Evolutionary conservation across 768 basidiomycete species (phyloP).

Genomic region (Trametes coccinea): DNA sequence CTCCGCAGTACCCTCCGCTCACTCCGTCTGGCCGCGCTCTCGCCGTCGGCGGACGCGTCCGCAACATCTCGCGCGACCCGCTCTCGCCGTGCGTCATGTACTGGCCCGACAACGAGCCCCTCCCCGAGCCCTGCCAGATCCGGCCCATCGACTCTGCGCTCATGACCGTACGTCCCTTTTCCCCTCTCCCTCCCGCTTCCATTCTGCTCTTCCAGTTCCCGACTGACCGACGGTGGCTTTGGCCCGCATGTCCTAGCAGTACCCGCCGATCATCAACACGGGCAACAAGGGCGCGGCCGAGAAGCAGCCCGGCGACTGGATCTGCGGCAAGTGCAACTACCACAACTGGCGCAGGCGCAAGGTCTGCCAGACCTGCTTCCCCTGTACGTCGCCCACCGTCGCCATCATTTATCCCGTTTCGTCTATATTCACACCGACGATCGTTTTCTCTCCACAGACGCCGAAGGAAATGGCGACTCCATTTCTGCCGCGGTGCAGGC

Average conservation of each 20-base stretch:
- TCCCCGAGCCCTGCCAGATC: constrained; percentile 78
- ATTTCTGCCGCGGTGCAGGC: constrained; percentile 84
- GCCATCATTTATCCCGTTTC: constrained; percentile 11
- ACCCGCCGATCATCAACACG: constrained; percentile 86
- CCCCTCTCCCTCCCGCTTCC: not conserved
- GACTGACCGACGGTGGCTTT: not conserved
- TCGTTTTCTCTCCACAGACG: constrained; percentile 47
- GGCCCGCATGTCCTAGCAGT: constrained; percentile 40
- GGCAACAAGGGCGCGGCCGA: constrained; percentile 88
- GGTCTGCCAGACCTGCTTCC: constrained; percentile 87
- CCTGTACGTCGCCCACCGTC: constrained; percentile 52
- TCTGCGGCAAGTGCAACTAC: constrained; percentile 84
- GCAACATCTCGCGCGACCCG: constrained; percentile 76
- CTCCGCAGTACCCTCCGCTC: constrained; percentile 66
- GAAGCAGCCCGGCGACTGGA: constrained; percentile 60
- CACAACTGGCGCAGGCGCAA: constrained; percentile 86
- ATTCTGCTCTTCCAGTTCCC: not conserved
- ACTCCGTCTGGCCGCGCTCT: constrained; percentile 84
- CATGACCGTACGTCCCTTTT: constrained; percentile 46
- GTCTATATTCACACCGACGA: constrained; percentile 1
- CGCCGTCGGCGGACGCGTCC: constrained; percentile 74
- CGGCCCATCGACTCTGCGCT: constrained; percentile 57
- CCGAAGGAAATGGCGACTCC: constrained; percentile 86
- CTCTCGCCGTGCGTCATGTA: constrained; percentile 78
- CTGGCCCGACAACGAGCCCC: constrained; percentile 88